A percentile compares a stretch with the other conserved stretches of the same genome.
Conservation (phyloP, 2,329 filamentous ascomycete species). For the Didymella pomorum region DNA sequence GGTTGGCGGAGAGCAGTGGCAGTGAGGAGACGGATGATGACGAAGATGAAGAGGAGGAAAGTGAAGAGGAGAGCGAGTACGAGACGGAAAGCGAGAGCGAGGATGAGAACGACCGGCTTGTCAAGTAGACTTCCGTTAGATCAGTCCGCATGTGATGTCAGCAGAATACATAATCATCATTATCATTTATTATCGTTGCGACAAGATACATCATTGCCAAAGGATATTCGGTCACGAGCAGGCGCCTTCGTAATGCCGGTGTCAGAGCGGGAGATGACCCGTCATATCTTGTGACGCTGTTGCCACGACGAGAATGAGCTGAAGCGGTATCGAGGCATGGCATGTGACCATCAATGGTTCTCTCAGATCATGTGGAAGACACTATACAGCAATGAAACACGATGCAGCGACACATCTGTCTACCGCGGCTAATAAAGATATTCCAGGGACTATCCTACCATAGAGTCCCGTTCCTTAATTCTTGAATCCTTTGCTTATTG, state of each 20-base stretch:
- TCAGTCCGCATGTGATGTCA: too few species aligned
- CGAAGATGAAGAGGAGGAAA: slow-evolving; percentile 65
- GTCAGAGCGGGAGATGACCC: neutral
- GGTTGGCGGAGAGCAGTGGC: slow-evolving; percentile 72
- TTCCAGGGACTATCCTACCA: neutral
- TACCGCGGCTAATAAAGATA: neutral
- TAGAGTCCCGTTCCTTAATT: neutral
- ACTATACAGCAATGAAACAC: neutral
- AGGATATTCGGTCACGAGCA: neutral
- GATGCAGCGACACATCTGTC: neutral
- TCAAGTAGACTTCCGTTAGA: slow-evolving; percentile 35
- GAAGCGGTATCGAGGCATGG: neutral
- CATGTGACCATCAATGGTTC: neutral
- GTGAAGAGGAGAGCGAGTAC: slow-evolving; percentile 64
- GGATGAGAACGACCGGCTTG: slow-evolving; percentile 48
- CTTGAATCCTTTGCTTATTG: neutral
- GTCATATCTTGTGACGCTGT: neutral
- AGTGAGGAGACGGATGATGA: slow-evolving; percentile 60
- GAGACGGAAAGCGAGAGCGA: slow-evolving; percentile 64
- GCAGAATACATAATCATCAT: neutral
- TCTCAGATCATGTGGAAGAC: neutral
- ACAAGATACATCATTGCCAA: neutral
- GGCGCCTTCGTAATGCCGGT: neutral
- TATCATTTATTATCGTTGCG: neutral
- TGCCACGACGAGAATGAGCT: neutral